phyloP scores from a whole-genome alignment of 495 filamentous ascomycete genomes.

The Pyrenula massariospora region DNA sequence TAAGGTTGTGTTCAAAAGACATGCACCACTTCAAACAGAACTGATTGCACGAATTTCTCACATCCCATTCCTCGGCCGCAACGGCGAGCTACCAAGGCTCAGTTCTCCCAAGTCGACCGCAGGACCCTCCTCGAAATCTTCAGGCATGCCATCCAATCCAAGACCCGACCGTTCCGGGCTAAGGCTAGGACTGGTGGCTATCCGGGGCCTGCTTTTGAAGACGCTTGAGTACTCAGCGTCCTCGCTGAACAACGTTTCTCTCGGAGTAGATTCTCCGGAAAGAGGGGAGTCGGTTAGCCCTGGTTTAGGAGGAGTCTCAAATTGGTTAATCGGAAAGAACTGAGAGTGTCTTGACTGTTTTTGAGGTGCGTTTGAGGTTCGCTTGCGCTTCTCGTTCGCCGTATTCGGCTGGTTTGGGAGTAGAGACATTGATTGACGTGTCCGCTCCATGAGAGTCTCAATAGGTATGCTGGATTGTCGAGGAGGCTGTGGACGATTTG shows the following conservation, averaged over 20 bases:
- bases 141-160: neutral
- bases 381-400: neutral
- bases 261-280: conserved; percentile 32
- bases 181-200: conserved; percentile 55
- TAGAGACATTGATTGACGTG: conserved; percentile 68
- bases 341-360: conserved; percentile 24
- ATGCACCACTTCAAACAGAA: no score
- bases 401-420: conserved; percentile 20
- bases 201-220: conserved; percentile 72
- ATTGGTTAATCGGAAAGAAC: conserved; percentile 46
- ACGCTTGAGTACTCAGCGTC: conserved; percentile 72
- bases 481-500: neutral
- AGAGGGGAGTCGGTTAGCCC: conserved; percentile 18
- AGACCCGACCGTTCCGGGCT: neutral
- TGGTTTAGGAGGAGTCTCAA: conserved; percentile 41
- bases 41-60: no score
- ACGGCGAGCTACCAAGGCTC: neutral
- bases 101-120: neutral
- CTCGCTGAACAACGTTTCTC: conserved; percentile 49
- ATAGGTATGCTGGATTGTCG: neutral
- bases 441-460: conserved; percentile 53
- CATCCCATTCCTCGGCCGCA: neutral
- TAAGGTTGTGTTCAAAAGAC: no score
- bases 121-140: neutral
- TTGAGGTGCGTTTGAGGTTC: neutral